Percentiles rank a stretch among this genome's conserved stretches.
These are phyloP conservation scores for Hortiboletus flavorubellus DNA, from an alignment of 768 basidiomycete species.

Conservation along the genomic window DNA sequence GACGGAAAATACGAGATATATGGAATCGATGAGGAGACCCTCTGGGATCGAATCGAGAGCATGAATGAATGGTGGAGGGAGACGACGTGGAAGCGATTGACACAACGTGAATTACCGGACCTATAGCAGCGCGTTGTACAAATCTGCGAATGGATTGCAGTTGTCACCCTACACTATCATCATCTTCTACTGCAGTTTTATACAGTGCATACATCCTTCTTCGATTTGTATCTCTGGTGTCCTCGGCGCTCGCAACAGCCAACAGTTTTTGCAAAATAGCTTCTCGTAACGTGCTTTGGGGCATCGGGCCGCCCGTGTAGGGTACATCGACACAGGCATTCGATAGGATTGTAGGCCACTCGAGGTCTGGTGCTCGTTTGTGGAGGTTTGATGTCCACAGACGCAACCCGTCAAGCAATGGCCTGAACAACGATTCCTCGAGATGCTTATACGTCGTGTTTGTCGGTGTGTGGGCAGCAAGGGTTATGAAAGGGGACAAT, in stretches of 20 bases:
- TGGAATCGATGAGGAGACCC: slow-evolving; percentile 76
- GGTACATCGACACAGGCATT: slow-evolving; percentile 53
- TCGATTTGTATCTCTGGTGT: slow-evolving; percentile 76
- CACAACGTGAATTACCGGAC: slow-evolving; percentile 86
- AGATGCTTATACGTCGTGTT: slow-evolving; percentile 71
- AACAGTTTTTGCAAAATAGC: slow-evolving; percentile 64
- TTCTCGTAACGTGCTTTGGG: slow-evolving; percentile 41
- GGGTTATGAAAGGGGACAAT: slow-evolving; percentile 64
- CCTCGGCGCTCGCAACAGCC: slow-evolving; percentile 65
- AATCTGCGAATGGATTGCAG: background rate
- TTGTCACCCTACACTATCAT: slow-evolving; percentile 27
- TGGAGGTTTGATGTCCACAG: slow-evolving; percentile 33
- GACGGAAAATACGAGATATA: slow-evolving; percentile 85
- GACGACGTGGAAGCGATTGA: slow-evolving; percentile 80
- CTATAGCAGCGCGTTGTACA: slow-evolving; percentile 21
- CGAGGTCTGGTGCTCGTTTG: slow-evolving; percentile 40
- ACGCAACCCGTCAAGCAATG: slow-evolving; percentile 58
- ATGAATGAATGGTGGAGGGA: slow-evolving; percentile 95
- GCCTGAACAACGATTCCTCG: slow-evolving; percentile 62
- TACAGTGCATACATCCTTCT: slow-evolving; percentile 82
- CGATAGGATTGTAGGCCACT: slow-evolving; percentile 43
- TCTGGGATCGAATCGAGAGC: slow-evolving; percentile 78
- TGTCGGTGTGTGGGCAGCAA: slow-evolving; percentile 66
- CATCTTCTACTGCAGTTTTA: slow-evolving; percentile 54
- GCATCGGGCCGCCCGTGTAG: slow-evolving; percentile 36